Conservation (phyloP, 1,284 basidiomycete species). For the Malassezia slooffiae region DNA sequence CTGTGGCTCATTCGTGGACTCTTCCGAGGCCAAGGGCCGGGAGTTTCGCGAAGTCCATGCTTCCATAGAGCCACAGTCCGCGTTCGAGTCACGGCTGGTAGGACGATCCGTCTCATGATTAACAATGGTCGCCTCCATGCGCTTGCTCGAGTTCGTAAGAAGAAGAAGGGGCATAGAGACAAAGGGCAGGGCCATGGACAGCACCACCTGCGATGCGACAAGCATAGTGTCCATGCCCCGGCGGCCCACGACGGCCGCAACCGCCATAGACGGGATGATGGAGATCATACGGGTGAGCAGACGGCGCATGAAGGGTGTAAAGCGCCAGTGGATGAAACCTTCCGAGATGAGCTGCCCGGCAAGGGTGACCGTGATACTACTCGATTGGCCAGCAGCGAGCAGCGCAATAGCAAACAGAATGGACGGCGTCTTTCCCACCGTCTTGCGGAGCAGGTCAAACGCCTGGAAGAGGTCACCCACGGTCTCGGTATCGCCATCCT, state of each 20-base stretch:
- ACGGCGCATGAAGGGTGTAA: conserved; percentile 69
- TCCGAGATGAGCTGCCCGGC: conserved; percentile 85
- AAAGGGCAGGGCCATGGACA: conserved; percentile 75
- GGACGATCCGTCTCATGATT: no score
- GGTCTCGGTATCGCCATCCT: conserved; percentile 17
- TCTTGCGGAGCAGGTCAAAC: conserved; percentile 27
- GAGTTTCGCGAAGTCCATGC: no score
- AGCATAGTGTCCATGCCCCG: conserved; percentile 69
- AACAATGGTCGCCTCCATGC: conserved; percentile 26
- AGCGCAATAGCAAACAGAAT: conserved; percentile 42
- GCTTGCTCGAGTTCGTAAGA: conserved; percentile 19
- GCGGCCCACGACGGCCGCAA: conserved; percentile 65
- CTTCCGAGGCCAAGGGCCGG: no score
- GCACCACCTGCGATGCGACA: conserved; percentile 73
- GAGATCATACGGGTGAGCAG: conserved; percentile 72
- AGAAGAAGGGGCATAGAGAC: conserved; percentile 35
- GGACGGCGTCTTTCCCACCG: conserved; percentile 24
- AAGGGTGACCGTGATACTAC: conserved; percentile 81
- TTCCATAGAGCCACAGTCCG: no score
- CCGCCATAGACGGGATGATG: conserved; percentile 71
- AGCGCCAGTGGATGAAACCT: conserved; percentile 81
- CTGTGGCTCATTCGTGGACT: no score
- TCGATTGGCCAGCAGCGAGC: conserved; percentile 71
- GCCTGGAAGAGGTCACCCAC: conserved; percentile 39
- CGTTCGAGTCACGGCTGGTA: no score